phyloP scores from a whole-genome alignment of 306 rosid genomes.

The Fragaria ananassa region DNA sequence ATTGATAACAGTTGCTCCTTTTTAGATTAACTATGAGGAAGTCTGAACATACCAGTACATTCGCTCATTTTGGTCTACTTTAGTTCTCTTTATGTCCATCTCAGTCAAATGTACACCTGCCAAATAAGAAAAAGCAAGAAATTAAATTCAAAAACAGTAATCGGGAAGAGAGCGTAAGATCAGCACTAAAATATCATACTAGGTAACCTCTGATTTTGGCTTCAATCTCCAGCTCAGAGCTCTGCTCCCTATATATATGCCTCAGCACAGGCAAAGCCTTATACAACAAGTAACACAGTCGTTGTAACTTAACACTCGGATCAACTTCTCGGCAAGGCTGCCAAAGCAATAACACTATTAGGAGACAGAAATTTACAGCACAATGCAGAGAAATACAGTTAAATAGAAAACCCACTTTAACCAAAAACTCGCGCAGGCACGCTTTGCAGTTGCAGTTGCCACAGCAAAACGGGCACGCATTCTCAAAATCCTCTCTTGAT shows the following conservation, averaged over 20 bases:
- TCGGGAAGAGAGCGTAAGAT: background rate
- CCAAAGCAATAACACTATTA: constrained; percentile 7
- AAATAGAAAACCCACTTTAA: constrained; percentile 27
- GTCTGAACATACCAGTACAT: constrained; percentile 51
- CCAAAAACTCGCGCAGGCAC: constrained; percentile 50
- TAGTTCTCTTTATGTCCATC: constrained; percentile 43
- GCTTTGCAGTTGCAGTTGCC: constrained; percentile 72
- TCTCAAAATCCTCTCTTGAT: constrained; percentile 43
- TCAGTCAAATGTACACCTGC: constrained; percentile 48
- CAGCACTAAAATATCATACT: constrained; percentile 1
- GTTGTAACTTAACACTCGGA: constrained; percentile 38
- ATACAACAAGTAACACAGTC: constrained; percentile 44
- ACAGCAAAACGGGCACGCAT: constrained; percentile 53
- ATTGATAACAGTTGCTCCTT: constrained; percentile 10
- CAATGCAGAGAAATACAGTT: background rate
- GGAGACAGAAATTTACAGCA: background rate
- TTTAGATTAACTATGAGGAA: background rate
- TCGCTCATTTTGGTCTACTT: constrained; percentile 48
- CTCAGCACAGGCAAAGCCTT: constrained; percentile 58
- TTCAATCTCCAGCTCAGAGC: constrained; percentile 58
- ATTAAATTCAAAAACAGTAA: background rate
- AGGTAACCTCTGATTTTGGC: constrained; percentile 45
- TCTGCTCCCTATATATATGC: constrained; percentile 56
- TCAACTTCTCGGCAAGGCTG: constrained; percentile 38
- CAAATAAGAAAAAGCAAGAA: constrained; percentile 19